Base-by-base conservation (phyloP, 2,329 filamentous ascomycete genomes). In the Eutypella sp. region DNA sequence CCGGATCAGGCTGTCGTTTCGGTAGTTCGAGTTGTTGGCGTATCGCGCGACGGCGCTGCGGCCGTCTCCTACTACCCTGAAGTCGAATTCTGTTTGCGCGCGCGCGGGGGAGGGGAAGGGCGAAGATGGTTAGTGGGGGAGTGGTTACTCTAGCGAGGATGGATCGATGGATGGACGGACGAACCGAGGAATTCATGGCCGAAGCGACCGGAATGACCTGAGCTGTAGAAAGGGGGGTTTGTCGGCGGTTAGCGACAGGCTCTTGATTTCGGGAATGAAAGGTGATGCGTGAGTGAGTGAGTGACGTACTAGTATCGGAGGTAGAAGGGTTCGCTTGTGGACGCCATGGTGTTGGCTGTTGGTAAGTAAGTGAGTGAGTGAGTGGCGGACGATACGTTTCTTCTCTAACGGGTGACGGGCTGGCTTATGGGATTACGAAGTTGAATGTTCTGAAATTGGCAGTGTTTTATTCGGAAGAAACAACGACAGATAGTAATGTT, bases 21-120 rank as follows among this genome's bases (percentile, higher is more conserved):
- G 85, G 72, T 99, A 99, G 72, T 99, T 99, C 47, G 92, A 97
- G 70, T 99, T 99, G 77, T 99, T 99, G 54, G 93, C 93, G 71
- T 99, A 99, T 69, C 93, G 85, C 25, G 92, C 90, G 43, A 93
- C 88, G 7, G 93, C 93, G 64, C 91, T 96, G 50, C 89, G 83
- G 42, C 93, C 93, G 66, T 99, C 93, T 45, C 89, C 89, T 39
- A 97, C 81, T 20, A 90, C 89, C 46, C 92, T 82, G 62, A 99
- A 93, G 67, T 99, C 93, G 67, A 99, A 99, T 69, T 99, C 92
- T 97, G 57, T 33, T n/a, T 2, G 18, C 50, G 65, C 47, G 60
- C 16, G 13, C 29, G 16, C 5, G 29, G 29, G 13, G n/a, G n/a
- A n/a, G n/a, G n/a, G n/a, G n/a, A n/a, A n/a, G n/a, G n/a, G n/a